These are phyloP conservation scores for Sclerotinia sclerotiorum DNA, from an alignment of 2,329 filamentous ascomycete genomes.

Conservation along the genomic window DNA sequence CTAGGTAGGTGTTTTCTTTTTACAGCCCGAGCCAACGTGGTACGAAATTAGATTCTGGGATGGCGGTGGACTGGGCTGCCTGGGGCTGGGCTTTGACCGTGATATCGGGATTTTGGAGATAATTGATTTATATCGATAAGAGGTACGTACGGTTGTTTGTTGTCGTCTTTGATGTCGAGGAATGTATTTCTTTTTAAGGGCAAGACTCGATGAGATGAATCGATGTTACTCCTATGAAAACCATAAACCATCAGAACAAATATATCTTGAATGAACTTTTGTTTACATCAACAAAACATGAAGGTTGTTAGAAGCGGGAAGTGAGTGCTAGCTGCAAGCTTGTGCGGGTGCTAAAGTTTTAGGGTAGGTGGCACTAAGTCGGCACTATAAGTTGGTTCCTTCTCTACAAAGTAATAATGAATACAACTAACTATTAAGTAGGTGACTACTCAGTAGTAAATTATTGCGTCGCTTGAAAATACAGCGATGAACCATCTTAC, in stretches of 20 bases:
- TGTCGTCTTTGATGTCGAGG: background rate
- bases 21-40: conserved; percentile 5
- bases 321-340: background rate
- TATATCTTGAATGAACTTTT: background rate
- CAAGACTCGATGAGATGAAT: background rate
- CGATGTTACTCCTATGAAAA: background rate
- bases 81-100: conserved; percentile 8
- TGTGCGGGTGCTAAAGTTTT: background rate
- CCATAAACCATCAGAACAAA: background rate
- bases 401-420: background rate
- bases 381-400: background rate
- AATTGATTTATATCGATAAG: conserved; percentile 8
- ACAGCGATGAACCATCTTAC: background rate
- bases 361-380: background rate
- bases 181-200: background rate
- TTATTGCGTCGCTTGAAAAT: background rate
- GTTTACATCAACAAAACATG: background rate
- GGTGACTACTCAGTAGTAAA: background rate
- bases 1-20: background rate
- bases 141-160: background rate
- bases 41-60: conserved; percentile 7
- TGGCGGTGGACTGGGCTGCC: background rate
- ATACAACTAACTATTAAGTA: background rate
- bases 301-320: background rate
- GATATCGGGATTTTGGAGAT: background rate